Base-by-base conservation (phyloP, 2,329 filamentous ascomycete genomes). In the Aspergillus sp. region DNA sequence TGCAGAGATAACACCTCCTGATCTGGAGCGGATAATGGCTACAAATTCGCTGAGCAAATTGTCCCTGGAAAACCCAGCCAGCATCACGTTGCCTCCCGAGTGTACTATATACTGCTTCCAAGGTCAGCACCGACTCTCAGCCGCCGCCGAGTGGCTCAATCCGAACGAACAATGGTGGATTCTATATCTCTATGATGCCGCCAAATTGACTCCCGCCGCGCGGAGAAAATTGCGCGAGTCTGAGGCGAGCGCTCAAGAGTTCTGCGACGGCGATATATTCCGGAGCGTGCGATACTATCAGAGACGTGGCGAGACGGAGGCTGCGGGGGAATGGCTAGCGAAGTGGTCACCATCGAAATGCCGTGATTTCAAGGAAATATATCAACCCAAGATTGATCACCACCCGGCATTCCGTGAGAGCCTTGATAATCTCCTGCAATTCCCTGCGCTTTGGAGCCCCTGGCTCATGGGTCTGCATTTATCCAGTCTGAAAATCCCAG, bases 401-500 rank as follows among this genome's bases (percentile, higher is more conserved):
- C 50, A 53, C 30, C n/a, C 14, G 9, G 3, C 4, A 36, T 38
- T 57, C 6, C 43, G 22, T n/a, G 22, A 49, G 4, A 49, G 40
- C 13, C 45, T 59, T 20, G 52, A 59, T 42, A 16, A 2, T 17
- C 54, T 59, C 14, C 45, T 59, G 26, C 2, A 10, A 2, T 57
- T 57, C 24, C 49, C 45, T n/a, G 50, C 46, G 11, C 36, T 59
- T 14, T 59, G 49, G 57, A 42, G 5, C 3, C 36, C 42, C 4
- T 59, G 52, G 57, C 17, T 40, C 14, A 59, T 59, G 40, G 54
- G 57, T 6, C 57, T 51, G 8, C 47, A 59, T 44, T 47, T 59
- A 11, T 45, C 35, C n/a, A 52, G 49, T 41, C 16, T 57, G 11
- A 50, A 44, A 42, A 55, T 47, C 20, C 53, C 49, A 14, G 51